Base-by-base conservation (phyloP, 2,329 filamentous ascomycete species). In the Tolypocladium amazonense region DNA sequence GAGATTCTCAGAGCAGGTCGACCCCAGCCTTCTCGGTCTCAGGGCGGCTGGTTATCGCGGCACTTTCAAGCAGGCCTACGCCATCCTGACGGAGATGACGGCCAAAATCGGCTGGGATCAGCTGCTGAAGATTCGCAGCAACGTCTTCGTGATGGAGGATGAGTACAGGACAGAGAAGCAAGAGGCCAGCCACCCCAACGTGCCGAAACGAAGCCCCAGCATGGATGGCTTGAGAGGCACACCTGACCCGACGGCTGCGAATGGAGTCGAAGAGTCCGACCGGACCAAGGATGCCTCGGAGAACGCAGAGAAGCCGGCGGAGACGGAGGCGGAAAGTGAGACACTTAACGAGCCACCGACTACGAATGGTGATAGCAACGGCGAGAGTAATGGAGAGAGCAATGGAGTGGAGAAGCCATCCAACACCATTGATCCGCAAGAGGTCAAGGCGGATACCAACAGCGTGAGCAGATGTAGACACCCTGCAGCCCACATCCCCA, bases 101-200 rank as follows among this genome's bases (percentile, higher is more conserved):
- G 88, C 91, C 62, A 93, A 94, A 74, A 97, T 99, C 67, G 94
- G 94, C 45, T 99, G 94, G 94, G 94, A 99, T 68, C 91, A 97
- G 70, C 81, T 99, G 27, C 79, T 99, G 57, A 95, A 91, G 74
- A 96, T 95, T 68, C 85, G 94, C 66, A 97, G 93, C 76, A 92
- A 93, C 63, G 94, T 99, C 1, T 99, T 99, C 67, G 94, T 99
- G 56, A 99, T 99, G 94, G 94, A 99, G 72, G 94, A 99, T 70
- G 94, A 99, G 73, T 99, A 99, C 71, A 86, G 94, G 56, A 89
- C 88, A 60, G 94, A 97, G 75, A 90, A 89, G 73, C 86, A 89
- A 60, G 85, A 87, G 62, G 73, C 79, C 30, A 76, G 77, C 23
- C 74, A 77, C 56, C 71, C 76, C 20, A 69, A 73, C 54, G 75